Evolutionary conservation across 768 basidiomycete genomes (phyloP).

Genomic region (Mycena epipterygia): DNA sequence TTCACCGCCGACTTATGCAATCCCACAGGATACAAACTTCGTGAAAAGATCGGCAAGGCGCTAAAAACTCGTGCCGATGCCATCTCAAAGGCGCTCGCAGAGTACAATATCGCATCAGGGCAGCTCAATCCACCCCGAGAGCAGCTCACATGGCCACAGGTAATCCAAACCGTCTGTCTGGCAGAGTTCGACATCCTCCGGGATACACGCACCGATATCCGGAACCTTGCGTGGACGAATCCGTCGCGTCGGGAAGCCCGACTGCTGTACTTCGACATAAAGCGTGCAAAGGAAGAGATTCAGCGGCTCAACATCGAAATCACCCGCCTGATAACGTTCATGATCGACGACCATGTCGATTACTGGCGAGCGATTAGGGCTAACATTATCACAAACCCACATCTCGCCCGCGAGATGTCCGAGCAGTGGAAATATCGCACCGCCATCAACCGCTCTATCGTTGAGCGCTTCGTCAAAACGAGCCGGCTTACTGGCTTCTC

Average conservation of each 20-base stretch:
- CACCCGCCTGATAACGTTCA: background rate
- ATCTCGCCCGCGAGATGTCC: background rate
- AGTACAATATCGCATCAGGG: background rate
- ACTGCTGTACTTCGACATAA: background rate
- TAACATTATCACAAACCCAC: background rate
- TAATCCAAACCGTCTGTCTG: conserved; percentile 5
- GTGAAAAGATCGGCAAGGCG: conserved; percentile 1
- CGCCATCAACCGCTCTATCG: background rate
- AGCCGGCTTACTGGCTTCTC: background rate
- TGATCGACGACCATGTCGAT: conserved; percentile 2
- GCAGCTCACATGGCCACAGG: background rate
- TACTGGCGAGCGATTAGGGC: background rate
- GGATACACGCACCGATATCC: conserved; percentile 4
- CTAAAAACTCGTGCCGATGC: conserved; percentile 1
- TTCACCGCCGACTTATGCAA: background rate
- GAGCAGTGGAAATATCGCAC: background rate
- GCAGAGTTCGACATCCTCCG: conserved; percentile 12
- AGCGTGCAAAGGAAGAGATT: conserved; percentile 6
- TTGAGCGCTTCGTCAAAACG: background rate
- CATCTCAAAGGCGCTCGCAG: background rate
- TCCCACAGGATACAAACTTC: background rate
- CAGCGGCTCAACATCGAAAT: background rate
- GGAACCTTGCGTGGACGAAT: background rate
- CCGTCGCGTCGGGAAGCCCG: background rate
- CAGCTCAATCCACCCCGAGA: background rate